Percentiles rank a stretch among this genome's conserved stretches.
phyloP scores from a whole-genome alignment of 108 stramenopile species.

The Aurantiochytrium sp. region DNA sequence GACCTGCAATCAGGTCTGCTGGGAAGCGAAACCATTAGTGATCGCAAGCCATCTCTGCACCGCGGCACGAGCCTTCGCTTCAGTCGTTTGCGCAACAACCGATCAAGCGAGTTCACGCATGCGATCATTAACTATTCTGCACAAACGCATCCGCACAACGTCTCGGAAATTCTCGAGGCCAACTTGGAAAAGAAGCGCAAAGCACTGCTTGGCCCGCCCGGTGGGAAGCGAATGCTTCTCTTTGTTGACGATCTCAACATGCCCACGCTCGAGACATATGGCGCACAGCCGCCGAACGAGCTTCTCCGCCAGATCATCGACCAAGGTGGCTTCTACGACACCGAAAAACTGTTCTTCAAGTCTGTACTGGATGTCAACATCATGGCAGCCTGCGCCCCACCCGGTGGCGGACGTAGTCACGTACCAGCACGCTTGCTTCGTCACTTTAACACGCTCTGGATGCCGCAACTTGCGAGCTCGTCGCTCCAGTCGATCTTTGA shows the following conservation, averaged over 20 bases:
- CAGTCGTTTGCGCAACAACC: neutral
- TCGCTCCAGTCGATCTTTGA: slow-evolving; percentile 40
- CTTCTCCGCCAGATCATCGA: slow-evolving; percentile 54
- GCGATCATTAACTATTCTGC: slow-evolving; percentile 52
- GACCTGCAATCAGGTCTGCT: too few species aligned
- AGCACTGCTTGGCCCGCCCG: slow-evolving; percentile 46
- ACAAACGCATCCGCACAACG: slow-evolving; percentile 42
- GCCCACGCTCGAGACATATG: slow-evolving; percentile 57
- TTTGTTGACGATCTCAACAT: slow-evolving; percentile 62
- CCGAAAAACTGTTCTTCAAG: slow-evolving; percentile 51
- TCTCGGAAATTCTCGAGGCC: slow-evolving; percentile 44
- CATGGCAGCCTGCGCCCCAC: slow-evolving; percentile 49
- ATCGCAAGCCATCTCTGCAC: neutral
- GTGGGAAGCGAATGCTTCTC: slow-evolving; percentile 49
- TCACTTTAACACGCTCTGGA: slow-evolving; percentile 52
- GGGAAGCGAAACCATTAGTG: too few species aligned
- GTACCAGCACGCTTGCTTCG: slow-evolving; percentile 40
- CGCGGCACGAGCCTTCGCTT: neutral
- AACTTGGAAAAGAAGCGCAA: slow-evolving; percentile 58
- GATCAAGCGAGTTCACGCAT: slow-evolving; percentile 14
- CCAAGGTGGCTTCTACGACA: slow-evolving; percentile 52
- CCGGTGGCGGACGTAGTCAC: slow-evolving; percentile 48
- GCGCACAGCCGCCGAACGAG: slow-evolving; percentile 59
- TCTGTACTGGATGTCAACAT: slow-evolving; percentile 42
- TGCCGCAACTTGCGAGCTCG: slow-evolving; percentile 18